These are phyloP conservation scores for Phytopythium helicoides DNA, from an alignment of 352 stramenopile species.

Conservation along the genomic window DNA sequence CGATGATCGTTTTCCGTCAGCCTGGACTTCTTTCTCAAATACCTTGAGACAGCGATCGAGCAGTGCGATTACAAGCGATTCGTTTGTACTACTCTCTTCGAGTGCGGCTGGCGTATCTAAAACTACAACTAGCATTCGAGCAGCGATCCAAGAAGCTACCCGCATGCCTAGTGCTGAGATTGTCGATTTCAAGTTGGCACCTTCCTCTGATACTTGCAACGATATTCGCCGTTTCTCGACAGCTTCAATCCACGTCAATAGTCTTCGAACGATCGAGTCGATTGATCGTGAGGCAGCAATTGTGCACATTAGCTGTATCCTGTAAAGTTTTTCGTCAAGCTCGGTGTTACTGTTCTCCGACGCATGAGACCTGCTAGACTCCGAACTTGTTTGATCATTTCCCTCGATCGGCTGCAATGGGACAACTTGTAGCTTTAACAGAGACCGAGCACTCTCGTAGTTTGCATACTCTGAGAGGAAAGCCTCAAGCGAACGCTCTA, in stretches of 20 bases:
- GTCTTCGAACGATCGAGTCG: slow-evolving; percentile 13
- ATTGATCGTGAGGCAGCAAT: slow-evolving; percentile 10
- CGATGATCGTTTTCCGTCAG: slow-evolving; percentile 22
- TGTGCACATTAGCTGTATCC: slow-evolving; percentile 29
- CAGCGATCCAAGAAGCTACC: slow-evolving; percentile 47
- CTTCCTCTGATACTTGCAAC: slow-evolving; percentile 10
- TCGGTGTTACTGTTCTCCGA: neutral
- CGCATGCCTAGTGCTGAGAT: slow-evolving; percentile 6
- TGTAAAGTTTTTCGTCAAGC: slow-evolving; percentile 22
- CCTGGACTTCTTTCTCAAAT: slow-evolving; percentile 43
- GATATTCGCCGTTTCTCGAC: slow-evolving; percentile 29
- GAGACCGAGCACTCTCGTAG: slow-evolving; percentile 2
- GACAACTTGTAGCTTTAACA: too few relatives aligned
- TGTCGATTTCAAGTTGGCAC: slow-evolving; percentile 11
- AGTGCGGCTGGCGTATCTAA: slow-evolving; percentile 13
- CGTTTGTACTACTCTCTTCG: neutral
- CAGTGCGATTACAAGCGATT: neutral
- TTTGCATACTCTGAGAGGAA: slow-evolving; percentile 46
- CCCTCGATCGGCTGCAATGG: neutral
- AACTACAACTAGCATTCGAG: slow-evolving; percentile 28
- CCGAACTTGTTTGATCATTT: neutral
- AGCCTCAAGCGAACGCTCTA: slow-evolving; percentile 56
- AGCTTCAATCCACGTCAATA: slow-evolving; percentile 37
- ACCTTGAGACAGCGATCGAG: slow-evolving; percentile 39
- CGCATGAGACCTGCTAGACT: neutral